Evolutionary conservation across 23 red algal genomes (phyloP).

Genomic region (Agarophyton chilense): DNA sequence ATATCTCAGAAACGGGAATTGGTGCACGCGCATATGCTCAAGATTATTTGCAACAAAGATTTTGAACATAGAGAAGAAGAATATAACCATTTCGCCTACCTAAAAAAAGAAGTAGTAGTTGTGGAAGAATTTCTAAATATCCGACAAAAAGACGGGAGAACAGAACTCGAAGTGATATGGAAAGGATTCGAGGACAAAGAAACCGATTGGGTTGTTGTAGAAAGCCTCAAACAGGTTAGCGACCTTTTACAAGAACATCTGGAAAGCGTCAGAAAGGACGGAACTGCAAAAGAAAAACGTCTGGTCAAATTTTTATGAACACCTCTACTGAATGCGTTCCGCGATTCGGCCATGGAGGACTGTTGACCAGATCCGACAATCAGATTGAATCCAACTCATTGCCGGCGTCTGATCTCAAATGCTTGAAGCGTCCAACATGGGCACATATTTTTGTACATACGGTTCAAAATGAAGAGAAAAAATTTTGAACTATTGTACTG

Average conservation of each 20-base stretch:
- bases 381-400: no score
- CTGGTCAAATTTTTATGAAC: no score
- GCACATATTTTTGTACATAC: no score
- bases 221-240: neutral
- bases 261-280: neutral
- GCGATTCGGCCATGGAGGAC: no score
- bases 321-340: no score
- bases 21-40: neutral
- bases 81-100: neutral
- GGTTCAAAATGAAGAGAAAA: no score
- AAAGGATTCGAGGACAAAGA: slow-evolving; percentile 23
- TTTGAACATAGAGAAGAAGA: neutral
- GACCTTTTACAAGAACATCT: neutral
- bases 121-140: neutral
- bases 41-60: neutral
- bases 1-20: neutral
- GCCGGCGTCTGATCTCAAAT: no score
- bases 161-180: slow-evolving; percentile 38
- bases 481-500: no score
- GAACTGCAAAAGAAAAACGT: no score
- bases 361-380: no score
- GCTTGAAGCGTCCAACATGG: no score
- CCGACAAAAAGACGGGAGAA: neutral
- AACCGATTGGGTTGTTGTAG: neutral
- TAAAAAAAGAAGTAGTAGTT: neutral